Evolutionary conservation across 805 yeast species (phyloP).

Genomic region (Wickerhamomyces bisporus): DNA sequence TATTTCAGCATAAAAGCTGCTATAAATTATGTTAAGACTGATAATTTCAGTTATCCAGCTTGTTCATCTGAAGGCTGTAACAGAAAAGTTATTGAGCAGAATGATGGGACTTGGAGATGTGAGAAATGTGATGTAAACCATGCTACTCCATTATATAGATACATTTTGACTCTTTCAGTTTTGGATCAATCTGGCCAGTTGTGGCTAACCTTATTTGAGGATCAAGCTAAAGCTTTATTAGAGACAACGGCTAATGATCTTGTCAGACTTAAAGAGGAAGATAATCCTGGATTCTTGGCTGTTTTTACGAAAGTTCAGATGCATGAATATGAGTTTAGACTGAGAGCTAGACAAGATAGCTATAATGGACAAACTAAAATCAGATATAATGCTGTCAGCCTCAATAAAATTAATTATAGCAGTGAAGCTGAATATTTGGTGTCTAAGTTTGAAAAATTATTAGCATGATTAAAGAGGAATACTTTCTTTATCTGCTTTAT

Average conservation of each 20-base stretch:
- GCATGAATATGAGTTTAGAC: conserved; percentile 67
- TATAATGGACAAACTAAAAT: conserved; percentile 76
- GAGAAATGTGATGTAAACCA: conserved; percentile 79
- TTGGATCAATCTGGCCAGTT: conserved; percentile 77
- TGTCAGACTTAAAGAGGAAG: conserved; percentile 40
- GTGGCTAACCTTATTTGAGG: conserved; percentile 86
- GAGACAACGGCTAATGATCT: conserved; percentile 60
- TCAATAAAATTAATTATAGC: conserved; percentile 48
- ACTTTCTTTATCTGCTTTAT: not conserved
- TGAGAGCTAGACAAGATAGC: conserved; percentile 78
- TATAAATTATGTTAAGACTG: conserved; percentile 64
- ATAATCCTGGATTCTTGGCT: conserved; percentile 39
- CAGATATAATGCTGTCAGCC: conserved; percentile 61
- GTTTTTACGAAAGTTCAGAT: conserved; percentile 48
- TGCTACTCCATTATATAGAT: conserved; percentile 71
- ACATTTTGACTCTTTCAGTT: conserved; percentile 69
- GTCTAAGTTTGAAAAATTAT: conserved; percentile 23
- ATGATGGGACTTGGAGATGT: conserved; percentile 84
- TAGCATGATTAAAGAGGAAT: conserved; percentile 6
- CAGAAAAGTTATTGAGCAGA: conserved; percentile 73
- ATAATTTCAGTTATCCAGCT: conserved; percentile 84
- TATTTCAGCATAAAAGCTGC: conserved; percentile 73
- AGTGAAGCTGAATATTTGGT: conserved; percentile 58
- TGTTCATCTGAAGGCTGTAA: conserved; percentile 75
- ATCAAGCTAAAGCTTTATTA: conserved; percentile 65